Evolutionary conservation across 257 asterid species (phyloP), one percentile per base, ranked within the genome.

Genomic region (Petunia secreta): DNA sequence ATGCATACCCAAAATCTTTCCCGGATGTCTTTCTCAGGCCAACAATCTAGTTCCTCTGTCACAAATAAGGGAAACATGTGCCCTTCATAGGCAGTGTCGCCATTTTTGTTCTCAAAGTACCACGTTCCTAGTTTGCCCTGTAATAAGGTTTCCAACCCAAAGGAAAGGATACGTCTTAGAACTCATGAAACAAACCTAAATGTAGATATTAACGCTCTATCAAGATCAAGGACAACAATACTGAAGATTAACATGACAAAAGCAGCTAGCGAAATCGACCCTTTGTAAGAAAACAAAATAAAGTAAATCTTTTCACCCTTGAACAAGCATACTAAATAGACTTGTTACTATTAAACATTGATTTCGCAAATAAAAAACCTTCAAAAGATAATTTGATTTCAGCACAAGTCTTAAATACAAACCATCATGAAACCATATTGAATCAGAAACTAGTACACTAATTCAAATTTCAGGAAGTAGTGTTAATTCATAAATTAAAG

Each of bases 1-100:
- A 6, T 16, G 48, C 25, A 44, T 89, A 91, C 98, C 98, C 98
- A 94, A 75, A 82, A 11, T 84, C 98, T 89, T 86, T 94, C 89
- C 13, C 98, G 97, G 13, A 85, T 82, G 1, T 93, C 96, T 84
- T 91, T 91, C 91, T 94, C 98, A 0, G 98, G 98, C 98, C 98
- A 94, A 59, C 41, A 88, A 3, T 94, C 97, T 13, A 94, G 91
- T 77, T 93, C 89, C 83, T 93, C 94, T 11, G 78, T 94, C 1
- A 94, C 98, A 11, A 87, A 89, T 53, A 94, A 79, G 0, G 98
- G 92, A 40, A 91, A 94, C 98, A 94, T 94, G 88, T 89, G 92
- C 6, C 91, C 90, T 73, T 94, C 97, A 11, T 83, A 90, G 52
- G 82, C 57, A 59, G 80, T 64, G 8, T 83, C 85, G 14, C 88